These are phyloP conservation scores for Eucalyptus cloeziana DNA, from an alignment of 345 rosid species.

Conservation along the genomic window DNA sequence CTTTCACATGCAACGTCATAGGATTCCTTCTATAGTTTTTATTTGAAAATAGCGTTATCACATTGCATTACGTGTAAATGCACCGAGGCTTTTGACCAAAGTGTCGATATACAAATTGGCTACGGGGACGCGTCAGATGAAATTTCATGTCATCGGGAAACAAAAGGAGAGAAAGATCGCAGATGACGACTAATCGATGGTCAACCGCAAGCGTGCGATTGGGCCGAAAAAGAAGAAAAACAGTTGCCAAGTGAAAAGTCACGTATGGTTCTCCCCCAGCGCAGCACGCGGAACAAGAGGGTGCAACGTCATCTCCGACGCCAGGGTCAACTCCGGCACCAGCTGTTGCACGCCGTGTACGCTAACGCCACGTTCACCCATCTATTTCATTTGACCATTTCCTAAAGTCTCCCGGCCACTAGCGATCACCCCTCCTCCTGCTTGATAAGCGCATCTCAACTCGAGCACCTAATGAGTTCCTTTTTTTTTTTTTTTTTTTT, in stretches of 20 bases:
- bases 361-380: neutral
- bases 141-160: neutral
- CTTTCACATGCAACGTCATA: neutral
- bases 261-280: accelerated
- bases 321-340: neutral
- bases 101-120: neutral
- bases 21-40: neutral
- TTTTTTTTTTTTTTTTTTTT: too few species aligned
- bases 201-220: neutral
- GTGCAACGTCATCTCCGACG: neutral
- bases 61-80: neutral
- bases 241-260: neutral
- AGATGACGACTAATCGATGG: neutral
- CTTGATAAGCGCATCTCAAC: neutral
- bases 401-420: neutral
- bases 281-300: neutral
- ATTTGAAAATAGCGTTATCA: accelerated
- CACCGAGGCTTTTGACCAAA: neutral
- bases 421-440: neutral
- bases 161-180: neutral
- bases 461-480: neutral
- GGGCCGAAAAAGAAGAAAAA: neutral
- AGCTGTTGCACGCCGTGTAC: neutral
- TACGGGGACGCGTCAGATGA: neutral
- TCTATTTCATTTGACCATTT: neutral